Base-by-base conservation (phyloP, 257 asterid genomes). In the Ajuga chamaepitys region DNA sequence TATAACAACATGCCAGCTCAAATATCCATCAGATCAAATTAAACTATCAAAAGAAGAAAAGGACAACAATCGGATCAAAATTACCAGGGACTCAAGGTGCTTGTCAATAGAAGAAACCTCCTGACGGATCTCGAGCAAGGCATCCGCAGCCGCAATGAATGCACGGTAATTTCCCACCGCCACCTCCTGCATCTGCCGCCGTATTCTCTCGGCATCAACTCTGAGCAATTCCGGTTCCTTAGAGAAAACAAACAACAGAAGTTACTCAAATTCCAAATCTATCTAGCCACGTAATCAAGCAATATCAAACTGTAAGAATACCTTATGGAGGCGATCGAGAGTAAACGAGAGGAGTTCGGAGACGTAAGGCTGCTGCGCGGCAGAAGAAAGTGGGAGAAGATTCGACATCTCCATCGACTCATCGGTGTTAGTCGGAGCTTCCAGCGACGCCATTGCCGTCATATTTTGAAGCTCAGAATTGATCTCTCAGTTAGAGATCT, bases 171-270 rank as follows among this genome's bases (percentile, higher is more conserved):
- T 89, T 46, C 88, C 95, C 73, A 89, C 97, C 26, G 98, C 96
- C 78, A 93, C 96, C 91, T 93, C 97, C 78, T 89, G 97, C 98
- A 93, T 93, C 89, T 93, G 98, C 77, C 97, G 79, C 83, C 84
- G 89, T 68, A 86, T 89, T 68, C 98, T 86, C 89, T 93, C 97
- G 25, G 91, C 94, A 82, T 89, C 98, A 41, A 93, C 97, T 78
- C 95, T 82, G 64, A 89, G 73, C 64, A 89, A 87, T 74, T 93
- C 97, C 77, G 97, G 98, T 64, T 92, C 98, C 97, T 92, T 54
- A 18, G 14, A 66, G 11, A 63, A 11, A 63, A 61, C n/a, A n/a
- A 35, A 41, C 3, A 7, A 64, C 24, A 53, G 41, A 41, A 38
- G 35, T 50, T 42, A 64, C 32, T 34, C 71, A 60, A 56, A 55